Percentiles rank a stretch among this genome's conserved stretches.
Evolutionary conservation across 257 asterid genomes (phyloP).

Genomic region (Verbascum thapsus): DNA sequence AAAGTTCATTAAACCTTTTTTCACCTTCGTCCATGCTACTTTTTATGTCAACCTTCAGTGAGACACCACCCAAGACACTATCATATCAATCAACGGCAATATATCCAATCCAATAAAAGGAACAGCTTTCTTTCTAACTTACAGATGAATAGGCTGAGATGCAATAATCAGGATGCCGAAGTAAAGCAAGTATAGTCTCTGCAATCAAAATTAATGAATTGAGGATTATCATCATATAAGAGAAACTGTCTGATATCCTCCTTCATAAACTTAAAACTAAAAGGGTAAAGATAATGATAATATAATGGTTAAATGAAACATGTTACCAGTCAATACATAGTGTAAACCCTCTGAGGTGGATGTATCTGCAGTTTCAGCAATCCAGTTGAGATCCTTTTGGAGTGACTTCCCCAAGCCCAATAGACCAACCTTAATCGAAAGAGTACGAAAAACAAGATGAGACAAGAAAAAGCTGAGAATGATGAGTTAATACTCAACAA

Average conservation of each 20-base stretch:
- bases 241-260: neutral
- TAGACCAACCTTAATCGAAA: slow-evolving; percentile 70
- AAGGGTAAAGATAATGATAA: no score
- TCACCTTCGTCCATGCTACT: slow-evolving; percentile 80
- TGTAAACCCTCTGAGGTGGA: slow-evolving; percentile 87
- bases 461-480: slow-evolving; percentile 21
- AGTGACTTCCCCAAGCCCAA: slow-evolving; percentile 91
- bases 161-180: slow-evolving; percentile 97
- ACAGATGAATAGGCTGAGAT: slow-evolving; percentile 89
- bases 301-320: slow-evolving; percentile 3
- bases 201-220: slow-evolving; percentile 38
- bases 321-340: slow-evolving; percentile 89
- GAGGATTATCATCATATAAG: neutral
- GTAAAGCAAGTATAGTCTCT: slow-evolving; percentile 93
- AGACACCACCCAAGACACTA: no score
- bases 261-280: no score
- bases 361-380: slow-evolving; percentile 92
- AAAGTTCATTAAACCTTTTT: slow-evolving; percentile 73
- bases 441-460: neutral
- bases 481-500: neutral
- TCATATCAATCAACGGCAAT: no score
- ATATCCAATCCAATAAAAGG: no score
- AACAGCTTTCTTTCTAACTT: slow-evolving; percentile 37
- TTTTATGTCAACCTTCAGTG: slow-evolving; percentile 85
- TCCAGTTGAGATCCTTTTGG: slow-evolving; percentile 83